Evolutionary conservation across 257 asterid species (phyloP), one percentile per base, ranked within the genome.

Genomic region (Parsonsia alboflavescens): DNA sequence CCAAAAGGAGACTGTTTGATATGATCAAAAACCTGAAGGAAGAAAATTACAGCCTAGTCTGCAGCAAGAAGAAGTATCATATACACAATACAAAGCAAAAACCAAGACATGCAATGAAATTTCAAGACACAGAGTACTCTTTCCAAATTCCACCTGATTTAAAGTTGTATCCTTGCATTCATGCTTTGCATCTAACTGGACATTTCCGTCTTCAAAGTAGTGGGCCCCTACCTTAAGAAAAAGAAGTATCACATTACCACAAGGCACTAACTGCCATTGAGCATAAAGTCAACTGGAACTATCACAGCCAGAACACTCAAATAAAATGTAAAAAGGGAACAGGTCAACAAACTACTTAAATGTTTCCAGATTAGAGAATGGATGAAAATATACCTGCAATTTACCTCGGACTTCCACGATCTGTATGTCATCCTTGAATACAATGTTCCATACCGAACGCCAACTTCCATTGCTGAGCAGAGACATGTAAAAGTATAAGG

Each of bases 121-220:
- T 70, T 52, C 46, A 30, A 42, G 36, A 61, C 30, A 61, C 19
- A 70, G 39, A 71, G 50, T 79, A 72, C 42, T 16, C 68, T 68
- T 76, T 65, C n/a, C n/a, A n/a, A n/a, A n/a, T n/a, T n/a, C 83
- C 78, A 92, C 99, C 97, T 90, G 97, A 84, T 92, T 78, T 71
- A 84, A 73, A 46, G 97, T 90, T 76, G 97, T 85, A 86, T 94
- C 97, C 80, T 86, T 85, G 89, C 93, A 86, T 75, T 90, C 96
- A 50, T 89, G 90, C 78, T 90, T 84, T 54, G 97, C 91, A 71
- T 92, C 97, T 82, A 94, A 85, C 88, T 94, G 99, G 75, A 94
- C 99, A 88, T 94, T 94, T 80, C 99, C 97, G 87, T 94, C 99
- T 87, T 92, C 97, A 80, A 94, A 94, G 85, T 94, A 94, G 85